A percentile compares a stretch with the other conserved stretches of the same genome.
phyloP scores from a whole-genome alignment of 1,139 yeast genomes.

The Candida glucosophila region DNA sequence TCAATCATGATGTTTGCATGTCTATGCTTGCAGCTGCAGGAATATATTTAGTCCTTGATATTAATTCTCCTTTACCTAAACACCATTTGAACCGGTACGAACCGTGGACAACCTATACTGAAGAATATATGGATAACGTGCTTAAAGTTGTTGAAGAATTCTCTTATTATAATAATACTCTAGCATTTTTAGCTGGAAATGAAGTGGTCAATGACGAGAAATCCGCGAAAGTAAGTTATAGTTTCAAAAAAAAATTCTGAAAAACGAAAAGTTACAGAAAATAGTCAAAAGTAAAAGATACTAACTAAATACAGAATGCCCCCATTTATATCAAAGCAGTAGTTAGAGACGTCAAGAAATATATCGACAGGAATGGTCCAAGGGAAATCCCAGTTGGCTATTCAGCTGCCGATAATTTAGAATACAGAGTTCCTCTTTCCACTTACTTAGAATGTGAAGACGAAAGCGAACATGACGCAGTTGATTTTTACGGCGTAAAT shows the following conservation, averaged over 20 bases:
- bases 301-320: no score
- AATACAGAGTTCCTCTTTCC: constrained; percentile 64
- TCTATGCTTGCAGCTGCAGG: constrained; percentile 85
- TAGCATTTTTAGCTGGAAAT: constrained; percentile 89
- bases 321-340: constrained; percentile 90
- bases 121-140: constrained; percentile 62
- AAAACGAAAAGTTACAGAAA: no score
- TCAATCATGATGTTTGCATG: constrained; percentile 89
- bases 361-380: constrained; percentile 56
- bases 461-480: constrained; percentile 38
- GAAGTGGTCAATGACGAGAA: constrained; percentile 72
- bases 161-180: constrained; percentile 62
- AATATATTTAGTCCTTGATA: constrained; percentile 82
- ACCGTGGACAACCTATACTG: constrained; percentile 78
- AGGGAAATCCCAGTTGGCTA: constrained; percentile 81
- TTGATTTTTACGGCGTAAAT: constrained; percentile 90
- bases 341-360: constrained; percentile 73
- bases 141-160: constrained; percentile 71
- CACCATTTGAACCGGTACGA: constrained; percentile 81
- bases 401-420: constrained; percentile 76
- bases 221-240: no score
- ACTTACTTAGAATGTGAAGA: constrained; percentile 80
- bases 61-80: constrained; percentile 72
- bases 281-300: no score
- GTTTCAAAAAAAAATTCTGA: no score